Percentiles rank a stretch among this genome's conserved stretches.
These are phyloP conservation scores for Hypoxylon sp. DNA, from an alignment of 2,329 filamentous ascomycete genomes.

Conservation along the genomic window DNA sequence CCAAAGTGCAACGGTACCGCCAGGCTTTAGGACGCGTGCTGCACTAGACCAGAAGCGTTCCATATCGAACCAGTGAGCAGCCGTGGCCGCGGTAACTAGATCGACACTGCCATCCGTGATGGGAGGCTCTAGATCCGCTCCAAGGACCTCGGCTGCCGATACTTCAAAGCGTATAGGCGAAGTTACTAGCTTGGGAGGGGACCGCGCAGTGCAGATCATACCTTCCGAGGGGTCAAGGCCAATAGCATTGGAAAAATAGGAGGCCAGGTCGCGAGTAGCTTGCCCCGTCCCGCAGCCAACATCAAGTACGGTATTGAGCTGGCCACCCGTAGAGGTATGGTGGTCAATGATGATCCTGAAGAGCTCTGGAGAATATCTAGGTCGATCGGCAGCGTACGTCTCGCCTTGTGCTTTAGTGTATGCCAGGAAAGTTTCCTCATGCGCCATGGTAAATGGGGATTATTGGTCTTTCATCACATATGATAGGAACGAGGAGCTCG, in stretches of 20 bases:
- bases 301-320: constrained; percentile 63
- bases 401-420: constrained; percentile 3
- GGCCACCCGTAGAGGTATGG: constrained; percentile 63
- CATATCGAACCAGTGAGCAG: constrained; percentile 73
- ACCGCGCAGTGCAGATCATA: constrained; percentile 67
- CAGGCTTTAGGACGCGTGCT: constrained; percentile 63
- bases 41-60: constrained; percentile 64
- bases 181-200: constrained; percentile 47
- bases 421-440: background rate
- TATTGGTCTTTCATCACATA: background rate
- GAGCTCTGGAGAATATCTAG: constrained; percentile 62
- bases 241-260: constrained; percentile 62
- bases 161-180: constrained; percentile 59
- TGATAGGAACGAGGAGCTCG: background rate
- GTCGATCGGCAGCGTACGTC: constrained; percentile 56
- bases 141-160: constrained; percentile 62
- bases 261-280: constrained; percentile 62
- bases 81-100: constrained; percentile 65
- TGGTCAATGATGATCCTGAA: constrained; percentile 63
- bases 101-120: constrained; percentile 60
- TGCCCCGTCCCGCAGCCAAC: constrained; percentile 71
- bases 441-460: background rate
- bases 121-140: constrained; percentile 43
- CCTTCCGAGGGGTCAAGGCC: constrained; percentile 67
- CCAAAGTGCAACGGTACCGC: constrained; percentile 71